Evolutionary conservation across 805 yeast species (phyloP), one percentile per base, ranked within the genome.

Genomic region (Torulaspora franciscae): DNA sequence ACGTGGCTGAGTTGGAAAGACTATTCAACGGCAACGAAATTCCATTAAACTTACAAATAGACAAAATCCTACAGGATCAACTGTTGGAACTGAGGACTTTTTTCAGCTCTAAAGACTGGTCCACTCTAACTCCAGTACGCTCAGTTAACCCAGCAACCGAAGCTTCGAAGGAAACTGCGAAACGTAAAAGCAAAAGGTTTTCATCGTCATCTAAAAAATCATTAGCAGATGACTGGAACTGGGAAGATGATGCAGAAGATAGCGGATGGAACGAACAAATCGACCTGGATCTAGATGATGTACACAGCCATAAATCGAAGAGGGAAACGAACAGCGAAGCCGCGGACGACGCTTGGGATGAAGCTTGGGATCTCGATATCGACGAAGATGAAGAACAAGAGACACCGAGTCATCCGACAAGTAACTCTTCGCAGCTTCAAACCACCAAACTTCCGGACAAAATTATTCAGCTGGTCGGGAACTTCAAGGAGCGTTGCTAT

Each of bases 191-290:
- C 14, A 29, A 28, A 19, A 38, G 41, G 25, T 10, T n/a, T n/a
- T 29, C 41, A 7, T 38, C 34, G n/a, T 38, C 33, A 28, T 38
- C 41, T 4, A 38, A 28, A 22, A 26, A 26, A 8, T 38, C 41
- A 22, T 7, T 22, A 10, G 25, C 32, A 11, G 43, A 34, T 43
- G 51, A 47, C n/a, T 47, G 49, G 30, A 50, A 42, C 6, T 50
- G 52, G 40, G 57, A 50, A 7, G 54, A 35, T 10, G 44, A 39
- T 23, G 54, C 46, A n/a, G 54, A 35, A 10, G 44, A 39, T 23
- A 52, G 42, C 17, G 60, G 60, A 1, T 56, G 60, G 60, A 55
- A 37, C 28, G 57, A 50, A 22, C 57, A 51, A 28, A 52, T 53
- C 15, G 59, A 50, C 40, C 7, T 57, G 10, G 54, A 49, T 43